Evolutionary conservation across 345 rosid species (phyloP).

Genomic region (thale cress (Arabidopsis thaliana)): DNA sequence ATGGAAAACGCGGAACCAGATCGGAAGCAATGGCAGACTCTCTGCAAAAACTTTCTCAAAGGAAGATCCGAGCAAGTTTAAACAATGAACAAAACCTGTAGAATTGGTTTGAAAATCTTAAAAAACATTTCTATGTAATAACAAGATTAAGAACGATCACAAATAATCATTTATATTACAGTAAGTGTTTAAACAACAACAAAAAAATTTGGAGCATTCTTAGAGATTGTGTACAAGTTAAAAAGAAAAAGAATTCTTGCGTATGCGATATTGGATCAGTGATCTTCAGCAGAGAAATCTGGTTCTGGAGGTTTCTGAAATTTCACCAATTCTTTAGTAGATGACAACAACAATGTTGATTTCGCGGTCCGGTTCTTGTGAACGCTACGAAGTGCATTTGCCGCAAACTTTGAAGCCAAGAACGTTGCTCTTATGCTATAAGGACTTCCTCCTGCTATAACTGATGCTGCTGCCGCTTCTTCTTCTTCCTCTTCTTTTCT

Average conservation of each 20-base stretch:
- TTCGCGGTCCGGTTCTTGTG: conserved; percentile 76
- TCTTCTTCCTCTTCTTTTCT: conserved; percentile 76
- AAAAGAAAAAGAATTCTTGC: neutral
- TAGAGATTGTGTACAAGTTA: conserved; percentile 40
- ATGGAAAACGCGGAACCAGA: conserved; percentile 38
- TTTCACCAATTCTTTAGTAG: conserved; percentile 71
- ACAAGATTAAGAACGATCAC: neutral
- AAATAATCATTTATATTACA: conserved; percentile 28
- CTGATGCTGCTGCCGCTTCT: conserved; percentile 41
- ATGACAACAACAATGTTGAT: conserved; percentile 38
- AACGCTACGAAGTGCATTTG: conserved; percentile 89
- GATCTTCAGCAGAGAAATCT: conserved; percentile 89
- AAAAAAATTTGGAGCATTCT: neutral
- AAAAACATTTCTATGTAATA: neutral
- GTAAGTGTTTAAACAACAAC: neutral
- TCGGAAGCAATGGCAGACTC: conserved; percentile 37
- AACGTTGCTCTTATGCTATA: conserved; percentile 89
- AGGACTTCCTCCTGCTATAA: conserved; percentile 57
- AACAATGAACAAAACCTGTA: neutral
- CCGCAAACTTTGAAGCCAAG: conserved; percentile 86
- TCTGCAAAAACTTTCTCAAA: conserved; percentile 39
- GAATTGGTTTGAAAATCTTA: neutral
- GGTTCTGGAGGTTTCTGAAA: conserved; percentile 97
- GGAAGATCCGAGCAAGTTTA: neutral
- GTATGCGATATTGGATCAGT: conserved; percentile 34